Base-by-base conservation (phyloP, 495 filamentous ascomycete species). In the Neurospora tetrasperma region DNA sequence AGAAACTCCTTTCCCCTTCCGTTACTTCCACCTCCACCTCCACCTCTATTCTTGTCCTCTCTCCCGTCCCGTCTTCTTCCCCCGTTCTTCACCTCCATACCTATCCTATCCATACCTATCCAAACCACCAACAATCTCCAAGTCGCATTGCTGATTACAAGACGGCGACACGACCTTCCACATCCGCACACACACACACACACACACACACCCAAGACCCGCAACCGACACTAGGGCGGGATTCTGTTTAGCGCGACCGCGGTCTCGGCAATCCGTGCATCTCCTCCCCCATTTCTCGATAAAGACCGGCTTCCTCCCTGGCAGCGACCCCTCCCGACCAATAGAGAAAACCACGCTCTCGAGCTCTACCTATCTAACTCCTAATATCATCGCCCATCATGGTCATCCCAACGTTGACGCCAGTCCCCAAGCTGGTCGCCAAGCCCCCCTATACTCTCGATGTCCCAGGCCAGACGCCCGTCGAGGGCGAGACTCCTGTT, bases 401-500 rank as follows among this genome's bases (percentile, higher is more conserved):
- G 54, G 54, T 35, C 3, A 31, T 12, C 31, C 54, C 23, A 6
- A 66, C 54, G 54, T 66, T 66, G 54, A 66, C 54, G 54, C 54
- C 54, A 2, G 23, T 66, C 6, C 54, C 54, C 7, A 66, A 66
- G 54, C 14, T 66, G 54, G 54, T 66, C 54, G 8, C 11, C 74
- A 88, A 84, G 76, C 80, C 84, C 7, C 93, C 93, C 35, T 96
- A 92, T 86, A 89, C 90, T 38, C 88, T 96, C 76, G 93, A 97
- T 76, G 91, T 88, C 18, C 89, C 95, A 18, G 91, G 90, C 73
- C 87, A 84, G 75, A 83, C 90, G 77, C 86, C 89, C 73, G 86
- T 92, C 75, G 85, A 92, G 59, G 96, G 96, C 77, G 95, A 99
- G 85, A 98, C 96, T 1, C 92, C 95, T 72, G 93, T 96, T 9